Conservation (phyloP, 768 basidiomycete genomes). For the Russula griseocarnosa region DNA sequence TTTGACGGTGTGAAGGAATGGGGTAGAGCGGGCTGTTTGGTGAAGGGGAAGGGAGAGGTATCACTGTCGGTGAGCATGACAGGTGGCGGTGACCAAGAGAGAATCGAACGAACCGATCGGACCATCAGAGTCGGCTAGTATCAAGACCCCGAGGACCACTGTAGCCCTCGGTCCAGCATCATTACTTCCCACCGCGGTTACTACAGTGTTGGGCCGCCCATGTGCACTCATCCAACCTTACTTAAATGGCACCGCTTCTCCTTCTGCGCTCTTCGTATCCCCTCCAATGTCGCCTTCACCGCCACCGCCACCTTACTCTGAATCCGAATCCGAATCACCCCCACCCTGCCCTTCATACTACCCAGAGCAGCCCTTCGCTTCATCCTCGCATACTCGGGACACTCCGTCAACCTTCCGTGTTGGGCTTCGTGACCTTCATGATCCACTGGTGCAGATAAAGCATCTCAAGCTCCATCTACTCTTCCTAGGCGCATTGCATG, state of each 20-base stretch:
- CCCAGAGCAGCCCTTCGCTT: neutral
- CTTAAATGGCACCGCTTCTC: neutral
- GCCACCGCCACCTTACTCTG: constrained; percentile 18
- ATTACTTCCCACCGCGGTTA: too few species aligned
- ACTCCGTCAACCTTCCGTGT: neutral
- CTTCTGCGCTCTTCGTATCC: neutral
- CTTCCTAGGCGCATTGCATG: constrained; percentile 16
- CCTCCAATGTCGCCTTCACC: constrained; percentile 6
- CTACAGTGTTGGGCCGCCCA: neutral
- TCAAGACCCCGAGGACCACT: too few species aligned
- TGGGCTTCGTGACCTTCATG: constrained; percentile 20
- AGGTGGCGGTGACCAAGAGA: constrained; percentile 17
- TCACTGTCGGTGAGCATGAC: constrained; percentile 36
- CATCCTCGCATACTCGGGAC: constrained; percentile 5
- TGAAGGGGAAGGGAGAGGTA: constrained; percentile 28
- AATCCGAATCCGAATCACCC: constrained; percentile 5
- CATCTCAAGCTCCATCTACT: constrained; percentile 16
- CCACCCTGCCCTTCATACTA: neutral
- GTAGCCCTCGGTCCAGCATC: too few species aligned
- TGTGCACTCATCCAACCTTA: neutral
- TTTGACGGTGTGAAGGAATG: constrained; percentile 51
- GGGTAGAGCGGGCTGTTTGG: constrained; percentile 23
- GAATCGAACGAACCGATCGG: neutral
- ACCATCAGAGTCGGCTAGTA: neutral
- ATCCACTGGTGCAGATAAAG: constrained; percentile 9